A percentile compares a stretch with the other conserved stretches of the same genome.
These are phyloP conservation scores for Tagetes patula DNA, from an alignment of 129 eudicot species.

Conservation along the genomic window DNA sequence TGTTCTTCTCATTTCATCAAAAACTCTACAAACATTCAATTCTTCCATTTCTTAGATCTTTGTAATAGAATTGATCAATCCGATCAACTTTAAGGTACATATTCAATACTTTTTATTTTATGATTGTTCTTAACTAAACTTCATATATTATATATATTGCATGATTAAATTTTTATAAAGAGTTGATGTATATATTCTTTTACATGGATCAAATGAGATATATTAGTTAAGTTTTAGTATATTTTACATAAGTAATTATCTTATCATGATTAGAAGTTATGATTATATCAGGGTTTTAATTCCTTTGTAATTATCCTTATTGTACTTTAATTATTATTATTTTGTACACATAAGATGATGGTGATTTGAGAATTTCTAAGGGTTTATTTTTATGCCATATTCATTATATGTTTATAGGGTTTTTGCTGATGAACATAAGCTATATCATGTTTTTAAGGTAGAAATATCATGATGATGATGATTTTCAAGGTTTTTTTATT, in stretches of 20 bases:
- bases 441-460: not conserved
- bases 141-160: not conserved
- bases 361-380: not conserved
- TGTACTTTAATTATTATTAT: not conserved
- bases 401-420: not conserved
- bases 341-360: not conserved
- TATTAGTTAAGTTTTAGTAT: not conserved
- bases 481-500: not conserved
- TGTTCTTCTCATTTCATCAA: slow-evolving; percentile 27
- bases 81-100: slow-evolving; percentile 21
- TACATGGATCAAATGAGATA: not conserved
- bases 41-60: slow-evolving; percentile 9
- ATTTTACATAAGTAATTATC: not conserved
- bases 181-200: not conserved
- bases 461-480: not conserved
- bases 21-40: slow-evolving; percentile 13
- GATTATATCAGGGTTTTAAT: no score
- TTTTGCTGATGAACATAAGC: not conserved
- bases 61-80: slow-evolving; percentile 2
- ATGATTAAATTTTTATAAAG: not conserved
- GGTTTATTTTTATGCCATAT: not conserved
- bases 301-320: no score
- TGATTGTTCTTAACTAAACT: not conserved
- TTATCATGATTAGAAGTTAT: no score
- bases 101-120: not conserved